phyloP scores from a whole-genome alignment of 371 early-diverging fungal genomes.

The Lichtheimia corymbifera region DNA sequence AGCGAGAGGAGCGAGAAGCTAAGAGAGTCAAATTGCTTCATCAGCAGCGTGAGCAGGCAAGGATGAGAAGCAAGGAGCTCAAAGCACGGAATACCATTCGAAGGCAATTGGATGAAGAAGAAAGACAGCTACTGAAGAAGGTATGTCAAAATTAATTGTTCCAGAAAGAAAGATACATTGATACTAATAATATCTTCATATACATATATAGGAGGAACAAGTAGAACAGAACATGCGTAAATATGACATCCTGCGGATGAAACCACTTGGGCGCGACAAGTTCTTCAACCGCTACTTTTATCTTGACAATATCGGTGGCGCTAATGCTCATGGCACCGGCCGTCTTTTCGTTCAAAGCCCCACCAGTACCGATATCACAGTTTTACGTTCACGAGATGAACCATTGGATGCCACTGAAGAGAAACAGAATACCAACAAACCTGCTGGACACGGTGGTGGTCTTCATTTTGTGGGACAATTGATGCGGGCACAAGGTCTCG shows the following conservation, averaged over 20 bases:
- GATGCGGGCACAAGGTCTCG: conserved; percentile 33
- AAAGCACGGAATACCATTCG: conserved; percentile 46
- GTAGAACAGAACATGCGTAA: conserved; percentile 69
- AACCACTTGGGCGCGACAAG: conserved; percentile 82
- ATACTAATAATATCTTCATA: not conserved
- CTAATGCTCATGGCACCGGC: conserved; percentile 59
- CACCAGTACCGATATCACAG: conserved; percentile 46
- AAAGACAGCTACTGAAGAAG: conserved; percentile 43
- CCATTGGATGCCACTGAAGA: conserved; percentile 6
- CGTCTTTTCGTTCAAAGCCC: conserved; percentile 67
- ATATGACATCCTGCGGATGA: conserved; percentile 64
- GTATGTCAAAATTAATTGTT: conserved; percentile 2
- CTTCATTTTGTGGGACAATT: conserved; percentile 31
- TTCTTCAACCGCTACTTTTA: conserved; percentile 86
- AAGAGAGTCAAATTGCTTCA: conserved; percentile 43
- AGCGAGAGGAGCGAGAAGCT: conserved; percentile 52
- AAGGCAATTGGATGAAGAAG: conserved; percentile 53
- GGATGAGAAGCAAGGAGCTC: conserved; percentile 45
- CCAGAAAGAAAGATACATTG: not conserved
- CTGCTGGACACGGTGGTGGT: conserved; percentile 44
- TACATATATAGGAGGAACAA: conserved; percentile 44
- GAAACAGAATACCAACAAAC: conserved; percentile 13
- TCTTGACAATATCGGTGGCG: conserved; percentile 75
- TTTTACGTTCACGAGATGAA: conserved; percentile 36
- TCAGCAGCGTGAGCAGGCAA: conserved; percentile 52